These are phyloP conservation scores for Pinus albicaulis DNA, from an alignment of 75 land plant species.

Conservation along the genomic window DNA sequence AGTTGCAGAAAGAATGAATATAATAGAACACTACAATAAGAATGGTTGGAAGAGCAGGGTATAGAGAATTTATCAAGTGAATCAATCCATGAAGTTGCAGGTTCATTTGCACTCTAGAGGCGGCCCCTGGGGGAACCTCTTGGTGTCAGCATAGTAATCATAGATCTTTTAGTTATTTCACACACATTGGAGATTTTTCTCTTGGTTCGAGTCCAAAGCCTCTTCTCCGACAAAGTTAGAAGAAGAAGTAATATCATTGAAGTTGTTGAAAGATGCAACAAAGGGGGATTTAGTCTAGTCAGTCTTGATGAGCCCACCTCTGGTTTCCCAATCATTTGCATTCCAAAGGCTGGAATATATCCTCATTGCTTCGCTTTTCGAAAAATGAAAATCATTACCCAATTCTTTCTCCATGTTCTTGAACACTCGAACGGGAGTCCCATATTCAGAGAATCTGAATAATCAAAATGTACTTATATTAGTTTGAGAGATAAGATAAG, in stretches of 20 bases:
- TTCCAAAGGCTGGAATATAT: slow-evolving; percentile 22
- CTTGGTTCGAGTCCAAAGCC: background rate
- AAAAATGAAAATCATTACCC: slow-evolving; percentile 12
- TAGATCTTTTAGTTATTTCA: background rate
- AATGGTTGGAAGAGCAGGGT: no score
- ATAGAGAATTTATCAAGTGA: no score
- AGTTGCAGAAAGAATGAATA: no score
- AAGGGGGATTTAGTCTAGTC: slow-evolving; percentile 29
- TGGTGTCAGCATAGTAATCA: background rate
- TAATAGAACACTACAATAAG: no score
- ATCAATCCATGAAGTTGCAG: background rate
- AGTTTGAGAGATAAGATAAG: background rate
- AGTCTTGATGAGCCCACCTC: slow-evolving; percentile 22
- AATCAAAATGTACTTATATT: slow-evolving; percentile 1
- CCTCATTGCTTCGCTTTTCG: slow-evolving; percentile 25
- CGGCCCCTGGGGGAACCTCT: background rate
- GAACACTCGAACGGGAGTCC: slow-evolving; percentile 30
- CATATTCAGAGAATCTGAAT: slow-evolving; percentile 34
- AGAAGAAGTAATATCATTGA: no score
- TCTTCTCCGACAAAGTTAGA: background rate
- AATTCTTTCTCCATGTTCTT: slow-evolving; percentile 25
- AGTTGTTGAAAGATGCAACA: slow-evolving; percentile 13
- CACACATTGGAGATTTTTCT: background rate
- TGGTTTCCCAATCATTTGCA: slow-evolving; percentile 27
- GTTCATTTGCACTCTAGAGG: background rate